Percentiles rank a stretch among this genome's conserved stretches.
phyloP scores from a whole-genome alignment of 805 yeast species.

The Torulaspora franciscae region DNA sequence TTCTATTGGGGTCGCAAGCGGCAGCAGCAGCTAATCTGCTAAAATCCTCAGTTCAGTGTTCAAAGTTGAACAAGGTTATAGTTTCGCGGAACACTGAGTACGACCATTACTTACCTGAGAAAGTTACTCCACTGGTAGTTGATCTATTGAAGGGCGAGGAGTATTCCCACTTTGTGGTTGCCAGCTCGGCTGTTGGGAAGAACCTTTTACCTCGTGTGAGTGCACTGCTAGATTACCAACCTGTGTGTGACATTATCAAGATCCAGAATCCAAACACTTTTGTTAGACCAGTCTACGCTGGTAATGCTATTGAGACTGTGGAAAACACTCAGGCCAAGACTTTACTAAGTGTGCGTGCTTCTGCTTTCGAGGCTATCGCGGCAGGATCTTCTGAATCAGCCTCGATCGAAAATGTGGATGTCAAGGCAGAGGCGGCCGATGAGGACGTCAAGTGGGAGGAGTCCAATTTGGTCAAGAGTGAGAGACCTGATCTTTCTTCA shows the following conservation, averaged over 20 bases:
- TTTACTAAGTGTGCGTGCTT: conserved; percentile 73
- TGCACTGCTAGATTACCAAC: conserved; percentile 81
- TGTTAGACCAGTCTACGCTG: conserved; percentile 93
- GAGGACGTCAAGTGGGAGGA: conserved; percentile 58
- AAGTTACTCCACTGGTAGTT: conserved; percentile 62
- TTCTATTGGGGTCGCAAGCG: conserved; percentile 64
- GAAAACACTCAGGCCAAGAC: conserved; percentile 60
- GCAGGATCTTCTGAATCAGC: conserved; percentile 37
- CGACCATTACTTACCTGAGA: conserved; percentile 75
- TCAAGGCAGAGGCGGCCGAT: conserved; percentile 35
- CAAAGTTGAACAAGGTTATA: conserved; percentile 45
- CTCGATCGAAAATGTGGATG: conserved; percentile 45
- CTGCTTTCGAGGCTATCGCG: conserved; percentile 61
- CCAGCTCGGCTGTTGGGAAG: conserved; percentile 86
- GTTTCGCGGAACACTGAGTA: conserved; percentile 55
- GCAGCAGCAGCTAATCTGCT: conserved; percentile 43
- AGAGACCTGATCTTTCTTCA: conserved; percentile 85
- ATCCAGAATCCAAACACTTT: conserved; percentile 67
- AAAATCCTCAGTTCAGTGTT: conserved; percentile 15
- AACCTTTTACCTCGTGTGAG: conserved; percentile 81
- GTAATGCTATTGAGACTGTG: conserved; percentile 84
- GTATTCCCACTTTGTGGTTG: conserved; percentile 64
- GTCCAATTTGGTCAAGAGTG: conserved; percentile 64
- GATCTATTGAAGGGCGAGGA: conserved; percentile 33
- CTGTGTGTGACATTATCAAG: conserved; percentile 73